These are phyloP conservation scores for Tilletiaria anomala DNA, from an alignment of 1,284 basidiomycete genomes.

Conservation along the genomic window DNA sequence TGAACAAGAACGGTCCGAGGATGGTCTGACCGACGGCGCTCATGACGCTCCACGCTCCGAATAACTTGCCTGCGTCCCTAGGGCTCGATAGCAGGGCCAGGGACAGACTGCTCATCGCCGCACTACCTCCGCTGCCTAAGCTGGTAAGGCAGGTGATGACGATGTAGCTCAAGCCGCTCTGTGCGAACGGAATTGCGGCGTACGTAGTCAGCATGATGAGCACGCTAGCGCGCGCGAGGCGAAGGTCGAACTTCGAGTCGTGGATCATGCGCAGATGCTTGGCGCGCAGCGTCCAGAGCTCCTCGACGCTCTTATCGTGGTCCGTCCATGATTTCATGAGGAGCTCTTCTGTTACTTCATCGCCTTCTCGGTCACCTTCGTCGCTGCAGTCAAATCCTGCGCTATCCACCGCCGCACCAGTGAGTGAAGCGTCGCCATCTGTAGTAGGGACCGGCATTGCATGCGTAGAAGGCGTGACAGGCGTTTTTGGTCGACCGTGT, in stretches of 20 bases:
- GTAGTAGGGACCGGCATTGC: no score
- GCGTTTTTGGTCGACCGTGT: constrained; percentile 11
- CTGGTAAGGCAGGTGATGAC: constrained; percentile 14
- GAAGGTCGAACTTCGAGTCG: constrained; percentile 32
- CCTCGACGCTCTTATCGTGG: constrained; percentile 12
- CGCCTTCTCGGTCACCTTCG: constrained; percentile 8
- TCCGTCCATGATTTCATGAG: background rate
- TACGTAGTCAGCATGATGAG: constrained; percentile 8
- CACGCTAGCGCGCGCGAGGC: constrained; percentile 8
- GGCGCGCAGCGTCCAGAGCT: constrained; percentile 30
- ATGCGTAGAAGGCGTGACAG: no score
- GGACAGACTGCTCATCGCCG: constrained; percentile 34
- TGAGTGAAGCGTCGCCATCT: constrained; percentile 5
- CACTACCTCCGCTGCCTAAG: constrained; percentile 23
- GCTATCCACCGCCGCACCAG: constrained; percentile 6
- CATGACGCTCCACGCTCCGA: constrained; percentile 33
- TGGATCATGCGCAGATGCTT: constrained; percentile 34
- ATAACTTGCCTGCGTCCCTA: constrained; percentile 31
- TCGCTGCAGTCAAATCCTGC: background rate
- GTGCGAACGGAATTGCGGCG: constrained; percentile 9
- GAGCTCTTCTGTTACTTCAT: background rate
- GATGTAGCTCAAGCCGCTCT: constrained; percentile 10
- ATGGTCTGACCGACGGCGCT: constrained; percentile 25
- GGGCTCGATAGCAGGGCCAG: constrained; percentile 26
- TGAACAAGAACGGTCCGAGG: constrained; percentile 30